Evolutionary conservation across 2,329 filamentous ascomycete species (phyloP).

Genomic region (Aureobasidium sp.): DNA sequence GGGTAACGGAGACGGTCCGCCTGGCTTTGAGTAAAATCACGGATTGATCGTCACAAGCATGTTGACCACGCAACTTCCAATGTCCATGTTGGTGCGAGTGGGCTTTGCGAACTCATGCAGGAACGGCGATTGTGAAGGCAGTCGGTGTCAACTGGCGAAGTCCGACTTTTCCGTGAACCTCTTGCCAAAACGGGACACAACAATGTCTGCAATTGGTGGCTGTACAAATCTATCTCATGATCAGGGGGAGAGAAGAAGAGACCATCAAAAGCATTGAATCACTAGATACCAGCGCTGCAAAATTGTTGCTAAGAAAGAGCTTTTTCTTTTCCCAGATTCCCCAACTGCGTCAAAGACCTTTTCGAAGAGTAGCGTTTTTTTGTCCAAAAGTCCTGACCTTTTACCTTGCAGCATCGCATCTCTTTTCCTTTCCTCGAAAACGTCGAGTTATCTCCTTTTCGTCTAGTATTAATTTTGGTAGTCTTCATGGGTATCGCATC

Average conservation of each 20-base stretch:
- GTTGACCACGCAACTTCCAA: background rate
- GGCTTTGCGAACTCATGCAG: slow-evolving; percentile 1
- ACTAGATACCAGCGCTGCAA: background rate
- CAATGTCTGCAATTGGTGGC: background rate
- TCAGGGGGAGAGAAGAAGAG: too few relatives aligned
- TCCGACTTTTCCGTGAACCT: background rate
- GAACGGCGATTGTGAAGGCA: background rate
- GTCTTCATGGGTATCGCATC: background rate
- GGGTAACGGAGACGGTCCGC: background rate
- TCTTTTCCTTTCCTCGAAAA: background rate
- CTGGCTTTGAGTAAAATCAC: background rate
- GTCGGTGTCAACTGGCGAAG: background rate
- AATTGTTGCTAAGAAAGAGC: background rate
- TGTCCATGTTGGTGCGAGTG: background rate
- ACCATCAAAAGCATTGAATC: background rate
- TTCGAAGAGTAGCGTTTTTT: background rate
- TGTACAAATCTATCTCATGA: background rate
- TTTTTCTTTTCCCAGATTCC: background rate
- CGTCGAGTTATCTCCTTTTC: background rate
- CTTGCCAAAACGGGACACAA: background rate
- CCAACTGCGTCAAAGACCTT: background rate
- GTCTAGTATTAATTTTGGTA: slow-evolving; percentile 1
- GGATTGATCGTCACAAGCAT: slow-evolving; percentile 12
- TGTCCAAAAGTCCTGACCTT: background rate
- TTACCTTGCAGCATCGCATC: background rate